A percentile compares a stretch with the other conserved stretches of the same genome.
Evolutionary conservation across 2,329 filamentous ascomycete genomes (phyloP).

Genomic region (Fusarium aywerte): DNA sequence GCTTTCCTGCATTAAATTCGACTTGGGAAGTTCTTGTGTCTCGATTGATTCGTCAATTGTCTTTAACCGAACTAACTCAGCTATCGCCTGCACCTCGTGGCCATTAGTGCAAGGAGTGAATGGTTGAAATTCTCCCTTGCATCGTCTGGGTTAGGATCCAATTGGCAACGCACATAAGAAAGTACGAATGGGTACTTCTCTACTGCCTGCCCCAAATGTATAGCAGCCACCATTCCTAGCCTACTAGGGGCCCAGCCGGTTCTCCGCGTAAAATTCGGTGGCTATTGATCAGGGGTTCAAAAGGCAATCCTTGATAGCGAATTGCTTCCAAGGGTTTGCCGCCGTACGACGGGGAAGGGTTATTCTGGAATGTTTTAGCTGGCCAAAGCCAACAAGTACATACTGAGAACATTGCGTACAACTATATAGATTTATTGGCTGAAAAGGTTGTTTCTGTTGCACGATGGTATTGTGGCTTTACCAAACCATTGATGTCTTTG

Average conservation of each 20-base stretch:
- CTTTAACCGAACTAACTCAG: neutral
- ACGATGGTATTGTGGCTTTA: neutral
- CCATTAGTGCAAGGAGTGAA: neutral
- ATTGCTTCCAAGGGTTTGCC: neutral
- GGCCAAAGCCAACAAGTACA: neutral
- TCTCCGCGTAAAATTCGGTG: slow-evolving; percentile 8
- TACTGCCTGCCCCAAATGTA: neutral
- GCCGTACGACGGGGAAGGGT: neutral
- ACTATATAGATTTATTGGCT: too few species aligned
- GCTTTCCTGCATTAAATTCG: too few species aligned
- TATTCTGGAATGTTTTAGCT: neutral
- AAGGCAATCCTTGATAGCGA: neutral
- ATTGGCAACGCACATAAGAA: neutral
- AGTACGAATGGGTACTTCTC: neutral
- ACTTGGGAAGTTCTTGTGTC: neutral
- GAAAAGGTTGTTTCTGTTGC: neutral
- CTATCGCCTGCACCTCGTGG: slow-evolving; percentile 8
- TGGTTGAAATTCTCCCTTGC: neutral
- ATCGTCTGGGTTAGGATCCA: neutral
- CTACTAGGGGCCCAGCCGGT: neutral
- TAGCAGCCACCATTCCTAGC: slow-evolving; percentile 25
- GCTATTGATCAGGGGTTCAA: neutral
- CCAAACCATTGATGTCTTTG: too few species aligned
- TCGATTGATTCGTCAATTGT: neutral
- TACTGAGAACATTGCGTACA: neutral